Evolutionary conservation across 2,329 filamentous ascomycete species (phyloP), one percentile per base, ranked within the genome.

Genomic region (Raffaelea ambrosiae): DNA sequence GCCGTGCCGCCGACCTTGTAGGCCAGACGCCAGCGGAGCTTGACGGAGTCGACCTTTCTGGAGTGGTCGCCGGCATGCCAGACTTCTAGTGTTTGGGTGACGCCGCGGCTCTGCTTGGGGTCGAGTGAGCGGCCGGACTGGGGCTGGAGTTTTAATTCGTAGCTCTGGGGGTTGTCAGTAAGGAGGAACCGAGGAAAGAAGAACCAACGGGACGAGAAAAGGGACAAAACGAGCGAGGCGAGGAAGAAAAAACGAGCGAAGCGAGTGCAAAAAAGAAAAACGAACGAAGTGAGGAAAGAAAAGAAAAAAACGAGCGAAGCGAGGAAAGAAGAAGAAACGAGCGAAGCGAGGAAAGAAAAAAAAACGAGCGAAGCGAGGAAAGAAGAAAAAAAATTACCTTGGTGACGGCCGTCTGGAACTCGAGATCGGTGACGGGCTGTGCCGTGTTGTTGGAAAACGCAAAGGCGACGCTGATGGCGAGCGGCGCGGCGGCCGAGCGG

Each of bases 391-490:
- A 40, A 22, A 65, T 55, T 70, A 94, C 90, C 79, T 91, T 97
- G 51, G 91, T 93, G 26, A 96, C 91, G 3, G 93, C 93, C 36
- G 95, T 75, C 64, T 95, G 88, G 60, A 96, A 95, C 50, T 91
- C 89, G 26, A 98, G 70, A 54, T 94, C 86, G 3, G 77, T 76
- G 20, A 98, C 76, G 0, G 80, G 76, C 58, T 86, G 76, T 2
- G 76, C 66, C 1, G 83, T 85, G 51, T 79, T 84, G 63, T 95
- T 98, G 18, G 88, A 89, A 62, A 96, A 95, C n/a, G 77, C 74
- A 53, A 89, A 87, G 4, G 81, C 69, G 42, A 97, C 77, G 26
- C 78, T 73, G 40, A 96, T 79, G 3, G 79, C 67, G 54, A 79
- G 69, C 48, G 68, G 65, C 51, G 74, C 60, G 43, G 73, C 66